Base-by-base conservation (phyloP, 1,139 yeast species). In the Taphrina betulina region DNA sequence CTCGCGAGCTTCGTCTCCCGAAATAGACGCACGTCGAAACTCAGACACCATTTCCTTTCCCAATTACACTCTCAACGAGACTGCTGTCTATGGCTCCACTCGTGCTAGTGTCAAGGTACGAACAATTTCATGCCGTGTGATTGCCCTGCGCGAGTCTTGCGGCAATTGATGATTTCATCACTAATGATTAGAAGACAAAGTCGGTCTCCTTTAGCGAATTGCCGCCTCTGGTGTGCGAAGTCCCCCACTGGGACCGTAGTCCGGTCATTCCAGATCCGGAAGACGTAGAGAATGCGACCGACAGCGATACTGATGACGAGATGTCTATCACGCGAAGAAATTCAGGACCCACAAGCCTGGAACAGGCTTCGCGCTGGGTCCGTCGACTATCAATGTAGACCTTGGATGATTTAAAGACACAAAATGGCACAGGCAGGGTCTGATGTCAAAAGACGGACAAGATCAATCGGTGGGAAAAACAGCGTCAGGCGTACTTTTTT, bases 181-280 rank as follows among this genome's bases (percentile, higher is more conserved):
- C n/a, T n/a, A n/a, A n/a, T n/a, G 20, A 19, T 17, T n/a, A 22
- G 12, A 7, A 34, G 42, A 26, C n/a, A 7, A 48, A 50, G 22
- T 24, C 44, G 5, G 54, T 50, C 46, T 34, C 44, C 20, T 50
- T 50, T 35, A 50, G 54, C 31, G 54, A 50, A 5, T 28, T 28
- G 3, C 54, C 54, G 3, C 54, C 54, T 1, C 46, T 22, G 26
- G 29, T 50, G 5, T 50, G 54, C 16, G 54, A 50, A 17, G 29
- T 50, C 8, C 54, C 54, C 14, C 20, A 50, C 34, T 50, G 54
- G 54, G 54, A 50, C 29, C 33, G 54, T 23, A 22, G 46, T 29
- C 54, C 54, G n/a, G 44, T 40, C 20, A 31, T 50, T 10, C 54
- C 54, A 12, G 24, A 26, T n/a, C 34, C 54, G 14, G 54, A 50